Percentiles rank a stretch among this genome's conserved stretches.
These are phyloP conservation scores for Ilyonectria sp. DNA, from an alignment of 2,329 filamentous ascomycete species.

Conservation along the genomic window DNA sequence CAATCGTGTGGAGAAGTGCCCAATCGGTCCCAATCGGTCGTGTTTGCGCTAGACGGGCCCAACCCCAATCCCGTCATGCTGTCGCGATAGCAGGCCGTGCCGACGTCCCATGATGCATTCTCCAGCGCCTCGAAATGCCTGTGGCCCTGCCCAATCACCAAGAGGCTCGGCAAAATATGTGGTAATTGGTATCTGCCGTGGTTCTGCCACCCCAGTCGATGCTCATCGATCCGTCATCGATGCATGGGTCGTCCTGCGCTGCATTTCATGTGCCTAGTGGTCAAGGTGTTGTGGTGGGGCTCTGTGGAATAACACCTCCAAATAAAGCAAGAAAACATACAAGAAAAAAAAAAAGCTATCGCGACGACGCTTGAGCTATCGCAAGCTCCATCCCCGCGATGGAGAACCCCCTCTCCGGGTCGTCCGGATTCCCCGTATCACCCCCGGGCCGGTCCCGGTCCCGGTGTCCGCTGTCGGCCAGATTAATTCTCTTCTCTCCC, in stretches of 20 bases:
- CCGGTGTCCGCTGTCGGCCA: conserved; percentile 36
- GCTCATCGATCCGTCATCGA: conserved; percentile 11
- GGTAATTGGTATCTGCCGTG: conserved; percentile 17
- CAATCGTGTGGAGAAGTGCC: background rate
- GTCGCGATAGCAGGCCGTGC: background rate
- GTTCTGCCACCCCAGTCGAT: conserved; percentile 9
- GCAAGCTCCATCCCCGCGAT: background rate
- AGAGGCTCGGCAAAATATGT: conserved; percentile 1
- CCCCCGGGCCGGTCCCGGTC: conserved; percentile 46
- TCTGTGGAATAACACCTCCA: background rate
- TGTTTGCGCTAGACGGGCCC: background rate
- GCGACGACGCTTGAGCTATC: conserved; percentile 1
- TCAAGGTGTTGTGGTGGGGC: background rate
- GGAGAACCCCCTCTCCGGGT: conserved; percentile 7
- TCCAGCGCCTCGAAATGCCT: conserved; percentile 4
- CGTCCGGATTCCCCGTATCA: conserved; percentile 7
- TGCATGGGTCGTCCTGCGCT: background rate
- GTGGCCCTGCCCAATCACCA: conserved; percentile 26
- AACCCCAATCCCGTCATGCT: conserved; percentile 5
- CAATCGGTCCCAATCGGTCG: background rate
- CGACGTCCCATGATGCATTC: conserved; percentile 1
- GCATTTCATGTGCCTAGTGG: background rate
- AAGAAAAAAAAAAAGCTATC: background rate
- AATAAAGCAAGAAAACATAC: background rate
- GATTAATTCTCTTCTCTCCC: background rate